Percentiles rank a stretch among this genome's conserved stretches.
Conservation (phyloP, 129 eudicot species). For the Gnaphalium uliginosum region DNA sequence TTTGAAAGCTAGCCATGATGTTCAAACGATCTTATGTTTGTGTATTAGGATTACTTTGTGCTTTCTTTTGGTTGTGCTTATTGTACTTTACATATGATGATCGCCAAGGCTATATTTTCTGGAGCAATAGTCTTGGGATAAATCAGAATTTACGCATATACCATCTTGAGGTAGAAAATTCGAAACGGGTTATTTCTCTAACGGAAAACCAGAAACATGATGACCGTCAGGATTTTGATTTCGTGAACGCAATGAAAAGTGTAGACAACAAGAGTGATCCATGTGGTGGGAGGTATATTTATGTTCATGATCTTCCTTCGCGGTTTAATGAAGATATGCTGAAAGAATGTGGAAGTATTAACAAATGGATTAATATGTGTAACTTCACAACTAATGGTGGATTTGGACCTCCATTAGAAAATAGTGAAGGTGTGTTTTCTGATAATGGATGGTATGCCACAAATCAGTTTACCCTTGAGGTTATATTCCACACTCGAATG, state of each 20-base stretch:
- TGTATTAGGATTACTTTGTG: neutral
- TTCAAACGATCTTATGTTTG: neutral
- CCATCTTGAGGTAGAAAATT: no score
- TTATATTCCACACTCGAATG: neutral
- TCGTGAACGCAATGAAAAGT: neutral
- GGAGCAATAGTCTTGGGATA: neutral
- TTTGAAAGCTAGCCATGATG: neutral
- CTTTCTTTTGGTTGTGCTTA: neutral
- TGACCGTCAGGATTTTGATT: neutral
- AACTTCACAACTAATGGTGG: neutral
- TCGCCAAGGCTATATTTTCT: neutral
- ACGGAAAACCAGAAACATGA: neutral
- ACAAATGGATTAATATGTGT: neutral
- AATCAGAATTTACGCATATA: neutral
- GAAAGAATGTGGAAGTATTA: neutral
- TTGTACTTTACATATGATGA: neutral
- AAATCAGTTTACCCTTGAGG: constrained; percentile 6
- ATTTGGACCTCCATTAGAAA: neutral
- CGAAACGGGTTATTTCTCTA: neutral
- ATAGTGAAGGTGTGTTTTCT: neutral
- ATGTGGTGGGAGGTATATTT: constrained; percentile 6
- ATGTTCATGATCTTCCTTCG: constrained; percentile 2
- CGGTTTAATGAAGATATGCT: constrained; percentile 13
- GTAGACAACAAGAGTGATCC: constrained; percentile 1
- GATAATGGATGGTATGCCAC: constrained; percentile 8